phyloP scores from a whole-genome alignment of 495 filamentous ascomycete genomes.

The Daldinia grandis region DNA sequence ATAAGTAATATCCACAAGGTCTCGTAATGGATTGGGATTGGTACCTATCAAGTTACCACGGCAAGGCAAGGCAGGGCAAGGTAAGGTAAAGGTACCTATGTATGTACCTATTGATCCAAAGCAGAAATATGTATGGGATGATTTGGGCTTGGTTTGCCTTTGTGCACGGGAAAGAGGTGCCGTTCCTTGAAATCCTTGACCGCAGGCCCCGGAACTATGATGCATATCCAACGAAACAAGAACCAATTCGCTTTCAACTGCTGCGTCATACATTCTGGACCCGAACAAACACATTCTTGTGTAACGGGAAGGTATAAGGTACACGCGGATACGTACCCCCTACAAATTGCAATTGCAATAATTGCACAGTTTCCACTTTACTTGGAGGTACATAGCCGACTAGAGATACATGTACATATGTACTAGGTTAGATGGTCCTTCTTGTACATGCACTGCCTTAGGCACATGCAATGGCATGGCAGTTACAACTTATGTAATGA shows the following conservation, averaged over 20 bases:
- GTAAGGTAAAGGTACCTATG: too few species aligned
- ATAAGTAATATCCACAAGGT: constrained; percentile 36
- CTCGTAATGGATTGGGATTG: constrained; percentile 16
- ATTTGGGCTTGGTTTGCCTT: constrained; percentile 10
- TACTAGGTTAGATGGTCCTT: too few species aligned
- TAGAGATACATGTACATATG: neutral
- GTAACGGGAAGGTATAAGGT: constrained; percentile 8
- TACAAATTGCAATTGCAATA: neutral
- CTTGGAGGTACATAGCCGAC: neutral
- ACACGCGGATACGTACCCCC: neutral
- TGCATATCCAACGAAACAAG: constrained; percentile 42
- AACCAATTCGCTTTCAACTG: constrained; percentile 29
- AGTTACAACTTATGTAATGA: neutral
- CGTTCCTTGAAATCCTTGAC: constrained; percentile 37
- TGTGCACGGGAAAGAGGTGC: constrained; percentile 31
- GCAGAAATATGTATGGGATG: constrained; percentile 1
- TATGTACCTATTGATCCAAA: too few species aligned
- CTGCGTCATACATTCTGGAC: constrained; percentile 40
- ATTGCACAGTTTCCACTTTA: neutral
- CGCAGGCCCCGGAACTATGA: constrained; percentile 34
- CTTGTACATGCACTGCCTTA: neutral
- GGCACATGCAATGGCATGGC: neutral
- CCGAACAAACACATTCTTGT: constrained; percentile 7
- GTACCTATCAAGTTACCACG: constrained; percentile 23
- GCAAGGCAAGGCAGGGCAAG: neutral